Conservation (phyloP, 805 yeast species). For the Hanseniaspora singularis region DNA sequence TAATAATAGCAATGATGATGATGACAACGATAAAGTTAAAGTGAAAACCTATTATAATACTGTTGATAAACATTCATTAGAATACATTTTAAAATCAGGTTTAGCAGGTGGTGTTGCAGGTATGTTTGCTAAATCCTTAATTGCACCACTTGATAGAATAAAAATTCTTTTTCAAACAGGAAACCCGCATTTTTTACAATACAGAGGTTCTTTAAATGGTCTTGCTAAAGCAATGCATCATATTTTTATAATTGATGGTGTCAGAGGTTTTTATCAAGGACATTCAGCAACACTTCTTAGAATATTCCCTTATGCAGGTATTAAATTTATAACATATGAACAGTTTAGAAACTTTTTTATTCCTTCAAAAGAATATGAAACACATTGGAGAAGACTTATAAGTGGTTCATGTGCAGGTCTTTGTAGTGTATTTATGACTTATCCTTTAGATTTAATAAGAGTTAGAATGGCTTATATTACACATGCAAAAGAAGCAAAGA, state of each 20-base stretch:
- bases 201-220: slow-evolving; percentile 70
- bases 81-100: slow-evolving; percentile 74
- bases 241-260: slow-evolving; percentile 60
- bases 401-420: slow-evolving; percentile 90
- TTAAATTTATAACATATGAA: slow-evolving; percentile 92
- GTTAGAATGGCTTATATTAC: slow-evolving; percentile 90
- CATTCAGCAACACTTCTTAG: slow-evolving; percentile 86
- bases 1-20: neutral
- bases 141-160: slow-evolving; percentile 91
- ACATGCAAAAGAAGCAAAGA: slow-evolving; percentile 25
- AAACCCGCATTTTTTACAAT: slow-evolving; percentile 74
- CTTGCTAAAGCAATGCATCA: slow-evolving; percentile 56
- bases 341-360: slow-evolving; percentile 73
- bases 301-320: slow-evolving; percentile 93
- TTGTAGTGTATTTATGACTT: slow-evolving; percentile 73
- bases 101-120: slow-evolving; percentile 94
- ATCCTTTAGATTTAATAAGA: slow-evolving; percentile 81
- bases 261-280: slow-evolving; percentile 79
- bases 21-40: neutral
- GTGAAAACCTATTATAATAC: slow-evolving; percentile 14
- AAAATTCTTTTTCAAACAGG: slow-evolving; percentile 91
- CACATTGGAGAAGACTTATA: slow-evolving; percentile 63
- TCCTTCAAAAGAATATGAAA: slow-evolving; percentile 62
- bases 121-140: slow-evolving; percentile 84
- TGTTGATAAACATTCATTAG: slow-evolving; percentile 53